Evolutionary conservation across 169 alveolate species (phyloP), one percentile per base, ranked within the genome.

Genomic region (Eimeria necatrix): DNA sequence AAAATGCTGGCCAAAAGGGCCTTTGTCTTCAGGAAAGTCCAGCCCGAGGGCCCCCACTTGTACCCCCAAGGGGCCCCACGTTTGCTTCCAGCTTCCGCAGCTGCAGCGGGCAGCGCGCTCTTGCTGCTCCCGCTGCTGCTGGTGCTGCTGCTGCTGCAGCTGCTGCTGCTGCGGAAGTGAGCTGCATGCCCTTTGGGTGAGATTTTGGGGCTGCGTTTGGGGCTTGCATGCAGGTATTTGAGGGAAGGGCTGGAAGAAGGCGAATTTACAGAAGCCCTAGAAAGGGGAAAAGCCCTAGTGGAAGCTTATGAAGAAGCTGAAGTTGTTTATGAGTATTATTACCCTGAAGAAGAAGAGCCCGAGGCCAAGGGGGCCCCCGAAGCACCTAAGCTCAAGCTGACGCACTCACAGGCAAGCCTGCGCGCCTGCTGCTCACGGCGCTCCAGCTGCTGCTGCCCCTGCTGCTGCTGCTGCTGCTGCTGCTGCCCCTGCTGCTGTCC

Each of bases 1-100:
- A 88, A 88, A 76, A 88, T 88, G 94, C 64, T 88, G 32, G 78
- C 53, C 51, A 64, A 88, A 32, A 60, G 94, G 48, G 94, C 94
- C 9, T 88, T 64, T 53, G 87, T 88, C 10, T 49, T 64, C 94
- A 64, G 94, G 94, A 52, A 70, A 52, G 56, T n/a, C 56, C 51
- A 20, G 51, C 70, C 73, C 46, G 52, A 26, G 9, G 56, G 10
- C 59, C 91, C 20, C 22, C 3, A 41, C 2, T 48, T 48, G 2
- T 4, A 18, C 49, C 22, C 12, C 59, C 24, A 2, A 6, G 8
- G 24, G 18, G 24, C 91, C 24, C 20, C 78, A 78, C 32, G 26
- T 14, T 78, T 20, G 12, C 41, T 32, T 16, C 87, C n/a, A n/a
- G 60, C 60, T 9, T 4, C 24, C 3, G 18, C 49, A 4, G 52